Conservation (phyloP, 1,284 basidiomycete species). For the Apiotrichum siamense region DNA sequence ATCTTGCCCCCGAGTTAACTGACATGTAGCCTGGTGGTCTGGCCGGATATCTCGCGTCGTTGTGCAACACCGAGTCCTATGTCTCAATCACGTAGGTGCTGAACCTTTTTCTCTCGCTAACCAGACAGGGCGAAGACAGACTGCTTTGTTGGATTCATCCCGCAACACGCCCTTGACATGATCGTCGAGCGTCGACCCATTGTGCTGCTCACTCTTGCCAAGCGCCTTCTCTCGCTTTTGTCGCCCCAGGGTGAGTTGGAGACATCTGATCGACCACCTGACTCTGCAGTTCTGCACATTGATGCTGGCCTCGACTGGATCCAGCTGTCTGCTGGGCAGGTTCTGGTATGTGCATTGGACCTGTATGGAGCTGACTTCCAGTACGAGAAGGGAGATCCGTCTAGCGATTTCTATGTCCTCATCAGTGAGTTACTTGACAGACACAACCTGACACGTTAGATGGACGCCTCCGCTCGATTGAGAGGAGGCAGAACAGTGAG, state of each 20-base stretch:
- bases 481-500: constrained; percentile 57
- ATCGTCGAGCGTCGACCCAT: constrained; percentile 91
- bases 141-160: constrained; percentile 90
- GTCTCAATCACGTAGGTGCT: constrained; percentile 64
- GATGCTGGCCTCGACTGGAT: constrained; percentile 98
- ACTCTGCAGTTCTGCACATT: constrained; percentile 86
- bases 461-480: constrained; percentile 78
- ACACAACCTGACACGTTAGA: constrained; percentile 42
- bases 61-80: constrained; percentile 87
- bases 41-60: constrained; percentile 92
- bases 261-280: constrained; percentile 5
- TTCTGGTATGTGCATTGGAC: constrained; percentile 19
- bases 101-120: neutral
- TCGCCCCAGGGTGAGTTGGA: constrained; percentile 69
- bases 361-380: constrained; percentile 54
- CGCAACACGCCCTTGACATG: constrained; percentile 78
- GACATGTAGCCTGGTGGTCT: constrained; percentile 84
- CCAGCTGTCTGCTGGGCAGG: constrained; percentile 83
- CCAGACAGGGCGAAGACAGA: constrained; percentile 81
- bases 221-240: constrained; percentile 85
- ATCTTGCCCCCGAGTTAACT: neutral
- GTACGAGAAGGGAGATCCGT: constrained; percentile 85
- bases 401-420: constrained; percentile 94
- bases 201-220: constrained; percentile 91
- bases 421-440: constrained; percentile 56